Percentiles rank a stretch among this genome's conserved stretches.
phyloP scores from a whole-genome alignment of 202 grass and related monocot species.

The Hordeum pubiflorum region DNA sequence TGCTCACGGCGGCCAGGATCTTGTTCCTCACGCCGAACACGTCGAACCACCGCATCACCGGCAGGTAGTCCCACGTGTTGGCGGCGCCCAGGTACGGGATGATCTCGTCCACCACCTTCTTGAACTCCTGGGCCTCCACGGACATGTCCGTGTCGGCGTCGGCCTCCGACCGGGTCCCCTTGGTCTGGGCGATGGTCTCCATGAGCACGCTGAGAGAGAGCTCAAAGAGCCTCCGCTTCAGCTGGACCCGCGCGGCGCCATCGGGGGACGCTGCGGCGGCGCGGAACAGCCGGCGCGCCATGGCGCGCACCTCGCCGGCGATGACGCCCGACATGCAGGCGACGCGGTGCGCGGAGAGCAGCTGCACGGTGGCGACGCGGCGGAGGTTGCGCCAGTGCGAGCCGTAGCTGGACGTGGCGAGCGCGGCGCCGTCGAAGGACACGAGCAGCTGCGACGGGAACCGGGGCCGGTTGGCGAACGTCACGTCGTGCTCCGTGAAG shows the following conservation, averaged over 20 bases:
- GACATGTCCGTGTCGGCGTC: constrained; percentile 36
- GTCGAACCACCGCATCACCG: constrained; percentile 34
- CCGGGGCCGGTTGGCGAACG: constrained; percentile 34
- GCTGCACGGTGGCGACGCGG: constrained; percentile 34
- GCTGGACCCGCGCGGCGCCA: neutral
- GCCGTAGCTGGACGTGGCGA: constrained; percentile 24
- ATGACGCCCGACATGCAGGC: constrained; percentile 7
- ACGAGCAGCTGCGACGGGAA: constrained; percentile 21
- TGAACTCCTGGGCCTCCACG: constrained; percentile 29
- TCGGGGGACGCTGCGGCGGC: neutral
- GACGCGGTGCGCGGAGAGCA: constrained; percentile 49
- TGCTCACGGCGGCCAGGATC: neutral
- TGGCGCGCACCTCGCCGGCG: constrained; percentile 22
- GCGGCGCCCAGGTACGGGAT: neutral
- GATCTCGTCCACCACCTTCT: neutral
- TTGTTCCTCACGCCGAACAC: constrained; percentile 27
- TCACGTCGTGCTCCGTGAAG: constrained; percentile 42
- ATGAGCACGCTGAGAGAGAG: constrained; percentile 22
- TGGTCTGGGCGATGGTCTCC: constrained; percentile 18
- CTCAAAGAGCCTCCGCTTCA: constrained; percentile 31
- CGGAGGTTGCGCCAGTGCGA: constrained; percentile 47
- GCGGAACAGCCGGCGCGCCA: constrained; percentile 24
- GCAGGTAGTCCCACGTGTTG: constrained; percentile 36
- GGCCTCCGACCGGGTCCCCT: constrained; percentile 17
- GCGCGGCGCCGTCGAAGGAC: constrained; percentile 15